These are phyloP conservation scores for Beauveria brongniartii DNA, from an alignment of 2,329 filamentous ascomycete genomes.

Conservation along the genomic window DNA sequence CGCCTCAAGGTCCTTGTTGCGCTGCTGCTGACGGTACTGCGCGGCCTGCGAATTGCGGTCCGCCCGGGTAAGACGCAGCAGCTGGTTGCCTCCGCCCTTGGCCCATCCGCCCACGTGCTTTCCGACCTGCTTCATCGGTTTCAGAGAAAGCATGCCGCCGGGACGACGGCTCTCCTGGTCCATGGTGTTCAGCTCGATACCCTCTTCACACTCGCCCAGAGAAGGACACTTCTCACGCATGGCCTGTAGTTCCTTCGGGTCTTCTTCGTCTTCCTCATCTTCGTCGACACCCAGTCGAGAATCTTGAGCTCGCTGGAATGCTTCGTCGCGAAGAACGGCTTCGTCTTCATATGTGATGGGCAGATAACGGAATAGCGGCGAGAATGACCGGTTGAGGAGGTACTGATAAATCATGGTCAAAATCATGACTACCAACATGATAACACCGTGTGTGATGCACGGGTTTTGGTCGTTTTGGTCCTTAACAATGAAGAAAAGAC, in stretches of 20 bases:
- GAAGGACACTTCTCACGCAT: conserved; percentile 22
- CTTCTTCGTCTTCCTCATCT: conserved; percentile 40
- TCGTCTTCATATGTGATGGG: conserved; percentile 96
- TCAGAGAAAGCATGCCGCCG: conserved; percentile 25
- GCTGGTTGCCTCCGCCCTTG: conserved; percentile 38
- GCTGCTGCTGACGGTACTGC: conserved; percentile 40
- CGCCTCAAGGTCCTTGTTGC: conserved; percentile 58
- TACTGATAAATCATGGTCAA: conserved; percentile 73
- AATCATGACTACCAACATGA: conserved; percentile 69
- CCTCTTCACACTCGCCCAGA: conserved; percentile 26
- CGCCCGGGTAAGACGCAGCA: conserved; percentile 33
- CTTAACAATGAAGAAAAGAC: conserved; percentile 73
- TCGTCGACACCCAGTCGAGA: conserved; percentile 56
- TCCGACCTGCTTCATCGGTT: conserved; percentile 38
- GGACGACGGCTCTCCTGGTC: conserved; percentile 14
- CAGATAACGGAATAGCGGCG: conserved; percentile 77
- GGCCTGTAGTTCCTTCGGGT: conserved; percentile 16
- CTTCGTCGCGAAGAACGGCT: conserved; percentile 81
- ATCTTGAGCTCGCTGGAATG: conserved; percentile 74
- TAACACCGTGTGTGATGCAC: conserved; percentile 69
- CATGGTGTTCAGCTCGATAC: conserved; percentile 33
- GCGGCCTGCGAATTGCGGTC: conserved; percentile 31
- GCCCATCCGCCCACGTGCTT: conserved; percentile 25
- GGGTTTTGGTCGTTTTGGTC: conserved; percentile 45
- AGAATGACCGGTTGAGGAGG: conserved; percentile 74